Conservation (phyloP, 2,329 filamentous ascomycete species). For the Aphanocladium album region DNA sequence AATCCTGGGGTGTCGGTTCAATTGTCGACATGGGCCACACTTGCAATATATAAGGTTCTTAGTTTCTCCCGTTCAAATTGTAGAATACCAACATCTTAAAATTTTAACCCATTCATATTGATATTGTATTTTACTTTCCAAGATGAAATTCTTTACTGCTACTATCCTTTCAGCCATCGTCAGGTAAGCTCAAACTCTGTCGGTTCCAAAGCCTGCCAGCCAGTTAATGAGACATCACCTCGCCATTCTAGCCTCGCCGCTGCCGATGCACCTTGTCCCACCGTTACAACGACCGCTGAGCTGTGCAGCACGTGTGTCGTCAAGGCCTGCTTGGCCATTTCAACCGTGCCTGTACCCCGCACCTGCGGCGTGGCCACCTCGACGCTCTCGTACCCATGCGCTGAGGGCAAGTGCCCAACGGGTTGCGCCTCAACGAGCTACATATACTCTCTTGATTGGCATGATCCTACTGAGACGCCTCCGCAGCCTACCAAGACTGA, state of each 20-base stretch:
- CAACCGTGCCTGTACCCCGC: conserved; percentile 27
- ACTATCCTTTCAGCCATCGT: neutral
- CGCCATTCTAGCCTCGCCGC: neutral
- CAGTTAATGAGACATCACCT: neutral
- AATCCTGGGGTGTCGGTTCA: too few species aligned
- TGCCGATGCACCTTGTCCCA: conserved; percentile 24
- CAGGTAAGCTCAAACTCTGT: neutral
- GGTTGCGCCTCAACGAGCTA: conserved; percentile 23
- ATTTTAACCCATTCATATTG: neutral
- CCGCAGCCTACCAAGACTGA: conserved; percentile 8
- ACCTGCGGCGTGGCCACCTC: conserved; percentile 27
- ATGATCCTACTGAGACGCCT: conserved; percentile 1
- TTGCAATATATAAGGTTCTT: neutral
- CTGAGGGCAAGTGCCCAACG: conserved; percentile 17
- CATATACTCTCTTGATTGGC: conserved; percentile 13
- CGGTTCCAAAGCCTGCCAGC: neutral
- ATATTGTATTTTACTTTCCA: neutral
- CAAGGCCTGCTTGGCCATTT: conserved; percentile 25
- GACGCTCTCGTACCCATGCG: conserved; percentile 21
- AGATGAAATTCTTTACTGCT: neutral
- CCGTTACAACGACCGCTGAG: conserved; percentile 26
- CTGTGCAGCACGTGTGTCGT: conserved; percentile 30
- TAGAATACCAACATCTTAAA: too few species aligned
- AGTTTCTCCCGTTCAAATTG: neutral
- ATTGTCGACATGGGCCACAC: neutral